Evolutionary conservation across 371 early-diverging fungal genomes (phyloP).

Genomic region (Rhizoclosmatium hyalinum): DNA sequence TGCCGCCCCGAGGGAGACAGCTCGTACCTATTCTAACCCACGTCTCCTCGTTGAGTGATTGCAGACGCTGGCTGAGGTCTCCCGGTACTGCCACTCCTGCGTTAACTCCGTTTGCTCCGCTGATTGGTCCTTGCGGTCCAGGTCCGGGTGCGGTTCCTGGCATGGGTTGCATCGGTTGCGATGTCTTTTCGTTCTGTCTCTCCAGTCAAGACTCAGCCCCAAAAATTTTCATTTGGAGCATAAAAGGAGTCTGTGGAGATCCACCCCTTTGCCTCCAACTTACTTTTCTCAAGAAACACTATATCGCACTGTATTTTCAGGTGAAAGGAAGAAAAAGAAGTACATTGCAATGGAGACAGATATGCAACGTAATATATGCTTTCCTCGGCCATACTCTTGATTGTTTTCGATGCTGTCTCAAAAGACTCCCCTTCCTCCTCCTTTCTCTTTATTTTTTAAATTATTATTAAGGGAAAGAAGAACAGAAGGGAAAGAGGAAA

Average conservation of each 20-base stretch:
- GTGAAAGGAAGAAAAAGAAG: no score
- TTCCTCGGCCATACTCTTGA: no score
- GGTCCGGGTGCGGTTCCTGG: not conserved
- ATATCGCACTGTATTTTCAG: no score
- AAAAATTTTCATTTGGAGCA: no score
- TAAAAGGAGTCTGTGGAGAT: no score
- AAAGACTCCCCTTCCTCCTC: not conserved
- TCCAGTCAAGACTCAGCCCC: no score
- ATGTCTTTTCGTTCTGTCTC: no score
- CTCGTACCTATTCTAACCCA: constrained; percentile 78
- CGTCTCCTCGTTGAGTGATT: constrained; percentile 74
- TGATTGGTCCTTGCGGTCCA: not conserved
- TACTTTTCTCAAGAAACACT: no score
- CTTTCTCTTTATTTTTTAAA: not conserved
- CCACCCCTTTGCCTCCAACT: no score
- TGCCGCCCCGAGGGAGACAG: not conserved
- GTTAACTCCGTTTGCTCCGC: not conserved
- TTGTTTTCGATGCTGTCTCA: not conserved
- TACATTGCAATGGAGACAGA: no score
- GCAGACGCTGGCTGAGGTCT: constrained; percentile 61
- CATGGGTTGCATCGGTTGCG: no score
- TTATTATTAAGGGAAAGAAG: not conserved
- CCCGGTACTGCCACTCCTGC: not conserved
- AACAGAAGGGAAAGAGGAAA: not conserved
- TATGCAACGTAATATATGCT: no score